These are phyloP conservation scores for Annulohypoxylon moriforme DNA, from an alignment of 495 filamentous ascomycete genomes.

Conservation along the genomic window DNA sequence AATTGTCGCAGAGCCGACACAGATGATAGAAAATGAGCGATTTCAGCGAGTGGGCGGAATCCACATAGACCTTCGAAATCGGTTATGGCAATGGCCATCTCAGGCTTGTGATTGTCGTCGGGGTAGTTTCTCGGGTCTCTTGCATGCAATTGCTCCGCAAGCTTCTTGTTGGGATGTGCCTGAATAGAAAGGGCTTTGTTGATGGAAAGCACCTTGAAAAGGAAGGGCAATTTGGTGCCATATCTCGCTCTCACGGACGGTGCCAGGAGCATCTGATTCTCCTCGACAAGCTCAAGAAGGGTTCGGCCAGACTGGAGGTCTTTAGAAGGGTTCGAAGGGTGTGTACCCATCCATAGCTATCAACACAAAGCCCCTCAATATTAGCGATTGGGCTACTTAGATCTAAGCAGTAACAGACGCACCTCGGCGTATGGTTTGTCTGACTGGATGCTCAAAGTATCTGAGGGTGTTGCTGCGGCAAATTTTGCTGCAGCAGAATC, in stretches of 20 bases:
- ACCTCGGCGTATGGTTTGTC: constrained; percentile 92
- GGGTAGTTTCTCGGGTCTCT: constrained; percentile 94
- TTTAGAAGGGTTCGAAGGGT: constrained; percentile 93
- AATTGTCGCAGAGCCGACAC: constrained; percentile 79
- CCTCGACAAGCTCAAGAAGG: constrained; percentile 87
- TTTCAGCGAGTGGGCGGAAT: constrained; percentile 88
- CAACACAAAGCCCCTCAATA: constrained; percentile 7
- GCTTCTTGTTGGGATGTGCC: constrained; percentile 97
- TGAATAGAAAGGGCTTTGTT: constrained; percentile 96
- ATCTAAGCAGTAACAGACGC: constrained; percentile 36
- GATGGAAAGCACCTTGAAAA: constrained; percentile 97
- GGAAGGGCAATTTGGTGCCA: constrained; percentile 86
- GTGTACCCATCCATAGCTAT: constrained; percentile 98
- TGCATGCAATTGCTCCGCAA: constrained; percentile 88
- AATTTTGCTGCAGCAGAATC: constrained; percentile 82
- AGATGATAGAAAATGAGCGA: constrained; percentile 82
- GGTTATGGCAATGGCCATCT: constrained; percentile 98
- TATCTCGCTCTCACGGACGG: constrained; percentile 75
- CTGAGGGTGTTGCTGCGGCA: constrained; percentile 77
- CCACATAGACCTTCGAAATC: constrained; percentile 96
- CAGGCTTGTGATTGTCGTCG: constrained; percentile 99
- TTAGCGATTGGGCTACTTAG: constrained; percentile 20
- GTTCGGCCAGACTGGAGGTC: constrained; percentile 86
- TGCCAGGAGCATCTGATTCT: constrained; percentile 85
- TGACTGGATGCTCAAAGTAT: constrained; percentile 78